Conservation (phyloP, 805 yeast genomes). For the Candida golubevii region DNA sequence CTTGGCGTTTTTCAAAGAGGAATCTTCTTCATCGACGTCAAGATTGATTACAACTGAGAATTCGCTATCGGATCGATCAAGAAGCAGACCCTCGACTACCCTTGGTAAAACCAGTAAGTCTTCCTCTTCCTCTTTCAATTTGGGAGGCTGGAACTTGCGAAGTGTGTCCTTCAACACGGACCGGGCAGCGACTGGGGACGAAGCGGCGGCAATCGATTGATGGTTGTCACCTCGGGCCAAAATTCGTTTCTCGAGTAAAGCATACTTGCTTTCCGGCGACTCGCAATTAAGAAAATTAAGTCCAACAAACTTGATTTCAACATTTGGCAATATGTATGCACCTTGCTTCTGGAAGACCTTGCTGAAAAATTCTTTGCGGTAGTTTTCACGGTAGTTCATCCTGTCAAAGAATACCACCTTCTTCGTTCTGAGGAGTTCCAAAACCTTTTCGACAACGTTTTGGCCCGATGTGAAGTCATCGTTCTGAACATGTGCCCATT, state of each 20-base stretch:
- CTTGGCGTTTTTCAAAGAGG: conserved; percentile 41
- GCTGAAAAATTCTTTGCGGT: conserved; percentile 61
- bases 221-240: conserved; percentile 77
- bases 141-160: conserved; percentile 10
- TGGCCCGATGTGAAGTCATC: conserved; percentile 60
- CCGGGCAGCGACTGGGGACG: conserved; percentile 41
- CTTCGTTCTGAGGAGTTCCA: conserved; percentile 30
- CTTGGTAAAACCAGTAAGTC: conserved; percentile 2
- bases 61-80: conserved; percentile 41
- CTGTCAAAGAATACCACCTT: conserved; percentile 71
- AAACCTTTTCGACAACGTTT: conserved; percentile 44
- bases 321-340: conserved; percentile 27
- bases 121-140: conserved; percentile 6
- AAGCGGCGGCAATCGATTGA: conserved; percentile 64
- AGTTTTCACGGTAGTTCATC: conserved; percentile 70
- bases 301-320: conserved; percentile 56
- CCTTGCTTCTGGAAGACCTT: conserved; percentile 37
- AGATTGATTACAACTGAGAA: conserved; percentile 68
- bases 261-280: conserved; percentile 36
- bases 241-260: conserved; percentile 58
- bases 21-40: conserved; percentile 22
- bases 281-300: conserved; percentile 54
- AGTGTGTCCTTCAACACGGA: conserved; percentile 8
- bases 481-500: conserved; percentile 76
- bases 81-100: conserved; percentile 7